Percentiles rank a stretch among this genome's conserved stretches.
phyloP scores from a whole-genome alignment of 2,329 filamentous ascomycete species.

The Stagonosporopsis cucurbitacearum region DNA sequence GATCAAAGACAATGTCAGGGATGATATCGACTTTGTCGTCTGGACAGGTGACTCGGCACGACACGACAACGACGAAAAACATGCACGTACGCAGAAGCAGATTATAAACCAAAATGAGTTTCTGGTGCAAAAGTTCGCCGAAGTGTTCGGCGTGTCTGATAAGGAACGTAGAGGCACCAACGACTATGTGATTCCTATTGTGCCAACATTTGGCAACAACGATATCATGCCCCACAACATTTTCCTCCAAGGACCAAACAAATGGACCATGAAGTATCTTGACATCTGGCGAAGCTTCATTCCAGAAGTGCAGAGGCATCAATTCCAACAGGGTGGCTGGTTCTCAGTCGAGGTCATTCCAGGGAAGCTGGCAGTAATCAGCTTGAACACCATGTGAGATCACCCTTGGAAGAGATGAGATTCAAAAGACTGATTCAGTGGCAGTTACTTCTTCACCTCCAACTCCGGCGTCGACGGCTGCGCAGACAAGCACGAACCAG shows the following conservation, averaged over 20 bases:
- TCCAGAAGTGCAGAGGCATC: slow-evolving; percentile 88
- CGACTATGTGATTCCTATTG: slow-evolving; percentile 75
- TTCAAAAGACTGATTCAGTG: background rate
- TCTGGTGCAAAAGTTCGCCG: slow-evolving; percentile 76
- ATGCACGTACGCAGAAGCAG: slow-evolving; percentile 76
- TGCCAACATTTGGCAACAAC: slow-evolving; percentile 95
- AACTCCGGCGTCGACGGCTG: slow-evolving; percentile 96
- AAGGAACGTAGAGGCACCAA: slow-evolving; percentile 54
- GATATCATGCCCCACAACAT: slow-evolving; percentile 98
- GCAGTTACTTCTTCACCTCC: slow-evolving; percentile 83
- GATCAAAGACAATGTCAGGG: slow-evolving; percentile 78
- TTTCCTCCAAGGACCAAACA: slow-evolving; percentile 82
- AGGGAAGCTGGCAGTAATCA: slow-evolving; percentile 83
- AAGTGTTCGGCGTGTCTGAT: slow-evolving; percentile 67
- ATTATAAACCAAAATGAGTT: slow-evolving; percentile 79
- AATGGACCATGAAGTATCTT: slow-evolving; percentile 78
- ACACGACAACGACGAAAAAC: slow-evolving; percentile 83
- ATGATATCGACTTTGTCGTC: slow-evolving; percentile 84
- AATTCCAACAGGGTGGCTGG: slow-evolving; percentile 92
- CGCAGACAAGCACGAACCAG: slow-evolving; percentile 76
- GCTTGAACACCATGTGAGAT: slow-evolving; percentile 82
- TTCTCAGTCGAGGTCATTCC: slow-evolving; percentile 93
- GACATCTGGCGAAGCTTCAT: slow-evolving; percentile 87
- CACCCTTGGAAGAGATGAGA: background rate
- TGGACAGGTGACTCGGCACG: slow-evolving; percentile 93